Conservation (phyloP, 352 stramenopile species). For the Phytophthora pinifolia region DNA sequence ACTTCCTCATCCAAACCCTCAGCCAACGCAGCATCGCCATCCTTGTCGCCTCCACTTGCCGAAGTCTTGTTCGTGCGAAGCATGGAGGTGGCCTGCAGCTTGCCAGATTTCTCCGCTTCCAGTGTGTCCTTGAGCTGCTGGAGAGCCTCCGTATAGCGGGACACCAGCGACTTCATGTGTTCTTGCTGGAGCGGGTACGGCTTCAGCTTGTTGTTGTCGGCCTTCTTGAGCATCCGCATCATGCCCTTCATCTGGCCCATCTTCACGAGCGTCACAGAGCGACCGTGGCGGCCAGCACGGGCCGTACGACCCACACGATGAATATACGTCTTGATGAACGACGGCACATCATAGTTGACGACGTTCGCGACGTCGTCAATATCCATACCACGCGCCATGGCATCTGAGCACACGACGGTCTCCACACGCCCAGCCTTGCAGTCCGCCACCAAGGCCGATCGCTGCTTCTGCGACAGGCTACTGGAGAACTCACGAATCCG, state of each 20-base stretch:
- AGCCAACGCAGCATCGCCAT: conserved; percentile 6
- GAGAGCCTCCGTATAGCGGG: conserved; percentile 68
- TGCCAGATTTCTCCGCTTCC: conserved; percentile 73
- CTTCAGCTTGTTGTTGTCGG: conserved; percentile 73
- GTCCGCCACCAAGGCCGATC: conserved; percentile 71
- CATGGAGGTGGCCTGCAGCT: conserved; percentile 50
- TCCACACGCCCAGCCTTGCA: conserved; percentile 68
- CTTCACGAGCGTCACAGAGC: conserved; percentile 81
- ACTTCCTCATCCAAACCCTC: conserved; percentile 35
- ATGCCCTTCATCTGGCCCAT: conserved; percentile 81
- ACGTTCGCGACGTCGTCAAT: conserved; percentile 91
- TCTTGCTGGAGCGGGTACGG: conserved; percentile 60
- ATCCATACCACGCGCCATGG: conserved; percentile 94
- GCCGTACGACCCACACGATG: conserved; percentile 85
- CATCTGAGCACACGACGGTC: conserved; percentile 91
- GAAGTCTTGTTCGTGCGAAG: conserved; percentile 27
- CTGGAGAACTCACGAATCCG: conserved; percentile 82
- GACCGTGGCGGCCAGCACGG: conserved; percentile 73
- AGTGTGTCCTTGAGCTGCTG: conserved; percentile 79
- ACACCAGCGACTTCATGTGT: conserved; percentile 82
- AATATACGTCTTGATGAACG: conserved; percentile 92
- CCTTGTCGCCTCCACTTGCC: conserved; percentile 5
- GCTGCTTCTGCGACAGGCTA: conserved; percentile 79
- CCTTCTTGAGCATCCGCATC: conserved; percentile 84
- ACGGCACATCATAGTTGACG: conserved; percentile 94